A percentile compares a stretch with the other conserved stretches of the same genome.
These are phyloP conservation scores for Yamadazyma laniorum DNA, from an alignment of 805 yeast species.

Conservation along the genomic window DNA sequence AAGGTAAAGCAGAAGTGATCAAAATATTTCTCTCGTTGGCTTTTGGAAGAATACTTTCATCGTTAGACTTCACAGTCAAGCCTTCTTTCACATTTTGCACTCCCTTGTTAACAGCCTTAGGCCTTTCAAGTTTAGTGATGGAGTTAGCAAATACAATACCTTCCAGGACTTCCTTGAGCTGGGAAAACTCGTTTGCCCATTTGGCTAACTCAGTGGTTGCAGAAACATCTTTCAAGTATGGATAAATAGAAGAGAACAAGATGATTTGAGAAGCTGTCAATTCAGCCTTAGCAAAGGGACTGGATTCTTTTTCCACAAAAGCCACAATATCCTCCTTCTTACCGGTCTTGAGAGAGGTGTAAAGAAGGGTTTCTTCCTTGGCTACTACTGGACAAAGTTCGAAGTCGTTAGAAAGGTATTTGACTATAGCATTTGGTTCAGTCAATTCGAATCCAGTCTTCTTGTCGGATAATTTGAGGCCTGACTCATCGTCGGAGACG, in stretches of 20 bases:
- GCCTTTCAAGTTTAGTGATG: slow-evolving; percentile 43
- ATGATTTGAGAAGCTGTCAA: slow-evolving; percentile 54
- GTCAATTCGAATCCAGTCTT: slow-evolving; percentile 45
- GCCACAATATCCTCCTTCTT: slow-evolving; percentile 23
- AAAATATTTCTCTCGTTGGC: slow-evolving; percentile 74
- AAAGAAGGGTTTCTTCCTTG: slow-evolving; percentile 46
- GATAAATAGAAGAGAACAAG: slow-evolving; percentile 57
- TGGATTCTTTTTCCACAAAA: slow-evolving; percentile 17
- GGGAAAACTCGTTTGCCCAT: slow-evolving; percentile 46
- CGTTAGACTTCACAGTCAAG: slow-evolving; percentile 29
- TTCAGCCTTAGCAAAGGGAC: slow-evolving; percentile 22
- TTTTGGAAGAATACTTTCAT: slow-evolving; percentile 51
- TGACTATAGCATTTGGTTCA: slow-evolving; percentile 70
- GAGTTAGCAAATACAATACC: slow-evolving; percentile 49
- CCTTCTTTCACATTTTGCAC: slow-evolving; percentile 31
- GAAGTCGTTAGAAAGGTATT: slow-evolving; percentile 56
- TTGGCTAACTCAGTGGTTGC: slow-evolving; percentile 15
- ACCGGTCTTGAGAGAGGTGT: slow-evolving; percentile 37
- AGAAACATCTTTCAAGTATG: slow-evolving; percentile 27
- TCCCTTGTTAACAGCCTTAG: slow-evolving; percentile 41
- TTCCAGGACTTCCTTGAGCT: slow-evolving; percentile 36
- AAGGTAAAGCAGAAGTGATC: slow-evolving; percentile 95
- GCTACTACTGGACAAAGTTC: slow-evolving; percentile 28
- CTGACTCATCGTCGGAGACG: slow-evolving; percentile 23
- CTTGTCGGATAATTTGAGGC: slow-evolving; percentile 31